Evolutionary conservation across 306 rosid genomes (phyloP).

Genomic region (Casuarina glauca): DNA sequence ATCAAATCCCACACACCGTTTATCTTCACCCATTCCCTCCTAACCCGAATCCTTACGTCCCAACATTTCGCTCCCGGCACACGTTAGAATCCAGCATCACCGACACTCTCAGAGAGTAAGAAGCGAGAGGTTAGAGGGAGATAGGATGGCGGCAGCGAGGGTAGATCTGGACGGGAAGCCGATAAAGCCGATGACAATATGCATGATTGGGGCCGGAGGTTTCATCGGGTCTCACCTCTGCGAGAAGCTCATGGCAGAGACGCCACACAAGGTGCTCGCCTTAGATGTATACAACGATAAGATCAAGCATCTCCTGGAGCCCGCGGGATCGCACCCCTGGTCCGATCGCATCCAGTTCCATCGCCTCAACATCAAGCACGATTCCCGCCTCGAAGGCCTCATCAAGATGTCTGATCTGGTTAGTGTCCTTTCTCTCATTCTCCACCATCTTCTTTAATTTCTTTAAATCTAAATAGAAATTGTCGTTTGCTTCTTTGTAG

Average conservation of each 20-base stretch:
- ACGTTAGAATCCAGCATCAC: neutral
- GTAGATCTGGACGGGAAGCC: constrained; percentile 81
- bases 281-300: constrained; percentile 85
- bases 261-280: constrained; percentile 80
- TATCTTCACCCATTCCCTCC: neutral
- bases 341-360: constrained; percentile 79
- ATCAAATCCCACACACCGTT: neutral
- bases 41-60: too few relatives aligned
- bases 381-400: constrained; percentile 86
- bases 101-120: neutral
- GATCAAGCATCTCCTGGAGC: constrained; percentile 85
- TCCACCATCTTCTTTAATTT: neutral
- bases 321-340: constrained; percentile 57
- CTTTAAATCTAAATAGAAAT: neutral
- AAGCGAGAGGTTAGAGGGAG: neutral
- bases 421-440: neutral
- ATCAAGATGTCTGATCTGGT: constrained; percentile 95
- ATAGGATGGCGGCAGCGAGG: constrained; percentile 41
- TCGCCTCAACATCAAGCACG: constrained; percentile 89
- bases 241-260: constrained; percentile 76
- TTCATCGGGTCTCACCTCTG: constrained; percentile 95
- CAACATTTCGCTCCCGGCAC: neutral
- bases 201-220: constrained; percentile 97
- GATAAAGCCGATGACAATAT: constrained; percentile 74
- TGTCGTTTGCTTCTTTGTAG: constrained; percentile 28